phyloP scores from a whole-genome alignment of 495 filamentous ascomycete genomes.

The Penicillium maclennaniae region DNA sequence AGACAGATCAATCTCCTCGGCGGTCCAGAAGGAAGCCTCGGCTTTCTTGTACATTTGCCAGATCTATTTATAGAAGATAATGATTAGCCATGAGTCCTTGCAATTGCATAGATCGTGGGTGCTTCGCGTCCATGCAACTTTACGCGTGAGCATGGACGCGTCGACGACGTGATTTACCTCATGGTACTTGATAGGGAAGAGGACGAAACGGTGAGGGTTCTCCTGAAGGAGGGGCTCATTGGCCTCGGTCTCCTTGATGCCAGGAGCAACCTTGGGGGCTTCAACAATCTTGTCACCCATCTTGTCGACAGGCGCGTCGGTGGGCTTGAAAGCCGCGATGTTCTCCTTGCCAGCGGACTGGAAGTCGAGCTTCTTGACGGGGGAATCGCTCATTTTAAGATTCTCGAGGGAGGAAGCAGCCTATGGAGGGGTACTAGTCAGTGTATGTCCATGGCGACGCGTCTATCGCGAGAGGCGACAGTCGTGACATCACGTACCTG shows the following conservation, averaged over 20 bases:
- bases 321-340: conserved; percentile 50
- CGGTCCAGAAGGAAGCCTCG: conserved; percentile 99
- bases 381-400: conserved; percentile 86
- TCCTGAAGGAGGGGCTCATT: conserved; percentile 91
- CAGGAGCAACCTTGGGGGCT: conserved; percentile 48
- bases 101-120: background rate
- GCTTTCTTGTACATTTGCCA: conserved; percentile 99
- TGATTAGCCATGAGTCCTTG: conserved; percentile 22
- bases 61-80: conserved; percentile 55
- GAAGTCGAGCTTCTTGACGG: conserved; percentile 85
- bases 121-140: conserved; percentile 45
- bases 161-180: conserved; percentile 70
- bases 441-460: conserved; percentile 26
- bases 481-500: conserved; percentile 59
- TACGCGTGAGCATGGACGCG: conserved; percentile 65
- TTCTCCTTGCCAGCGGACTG: conserved; percentile 77
- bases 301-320: conserved; percentile 50
- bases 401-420: conserved; percentile 79
- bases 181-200: conserved; percentile 99
- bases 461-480: conserved; percentile 34
- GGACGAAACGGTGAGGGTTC: conserved; percentile 93
- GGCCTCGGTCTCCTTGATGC: conserved; percentile 66
- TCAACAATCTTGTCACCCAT: conserved; percentile 46
- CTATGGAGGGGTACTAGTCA: conserved; percentile 45
- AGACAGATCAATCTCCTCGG: conserved; percentile 97